phyloP scores from a whole-genome alignment of 2,329 filamentous ascomycete species.

The Graphilbum ipis-grandicollis region DNA sequence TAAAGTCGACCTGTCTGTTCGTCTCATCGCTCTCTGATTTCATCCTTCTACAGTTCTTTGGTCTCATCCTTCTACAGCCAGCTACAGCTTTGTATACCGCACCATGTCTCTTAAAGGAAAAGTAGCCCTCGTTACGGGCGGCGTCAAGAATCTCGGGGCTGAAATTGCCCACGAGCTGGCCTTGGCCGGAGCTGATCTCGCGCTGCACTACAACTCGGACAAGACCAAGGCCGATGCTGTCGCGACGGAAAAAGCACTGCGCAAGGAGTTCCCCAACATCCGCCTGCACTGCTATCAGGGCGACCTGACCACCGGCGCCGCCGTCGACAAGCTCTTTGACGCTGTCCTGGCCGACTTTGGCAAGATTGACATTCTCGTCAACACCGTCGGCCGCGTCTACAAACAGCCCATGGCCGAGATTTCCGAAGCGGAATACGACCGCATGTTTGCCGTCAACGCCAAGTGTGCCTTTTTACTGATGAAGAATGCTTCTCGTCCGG shows the following conservation, averaged over 20 bases:
- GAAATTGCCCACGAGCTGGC: constrained; percentile 20
- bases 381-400: constrained; percentile 30
- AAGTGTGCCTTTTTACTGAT: constrained; percentile 27
- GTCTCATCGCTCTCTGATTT: no score
- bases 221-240: constrained; percentile 19
- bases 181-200: constrained; percentile 14
- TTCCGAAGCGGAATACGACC: constrained; percentile 25
- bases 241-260: constrained; percentile 19
- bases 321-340: constrained; percentile 23
- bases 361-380: constrained; percentile 29
- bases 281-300: constrained; percentile 24
- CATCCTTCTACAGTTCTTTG: background rate
- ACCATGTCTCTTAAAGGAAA: constrained; percentile 16
- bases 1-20: no score
- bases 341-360: constrained; percentile 22
- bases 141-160: constrained; percentile 23
- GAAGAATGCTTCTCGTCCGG: constrained; percentile 23
- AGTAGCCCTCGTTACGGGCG: constrained; percentile 23
- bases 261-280: constrained; percentile 17
- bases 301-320: constrained; percentile 22
- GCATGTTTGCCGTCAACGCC: constrained; percentile 29
- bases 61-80: no score
- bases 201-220: constrained; percentile 20
- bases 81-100: background rate
- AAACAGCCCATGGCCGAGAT: constrained; percentile 27